Evolutionary conservation across 2,329 filamentous ascomycete genomes (phyloP).

Genomic region (Lojkania enalia): DNA sequence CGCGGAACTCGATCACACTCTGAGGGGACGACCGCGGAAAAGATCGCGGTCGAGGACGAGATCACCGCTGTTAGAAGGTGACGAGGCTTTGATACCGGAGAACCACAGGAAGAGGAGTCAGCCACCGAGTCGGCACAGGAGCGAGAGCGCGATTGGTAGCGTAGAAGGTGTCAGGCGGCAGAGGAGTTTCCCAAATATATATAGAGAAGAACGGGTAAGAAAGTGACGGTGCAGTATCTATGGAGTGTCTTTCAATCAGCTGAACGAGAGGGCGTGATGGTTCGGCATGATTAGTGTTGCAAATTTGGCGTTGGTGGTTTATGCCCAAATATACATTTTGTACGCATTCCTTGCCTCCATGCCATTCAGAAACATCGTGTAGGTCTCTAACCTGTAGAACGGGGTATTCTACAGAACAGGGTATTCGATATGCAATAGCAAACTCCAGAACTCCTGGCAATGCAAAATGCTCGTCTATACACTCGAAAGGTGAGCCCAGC

Average conservation of each 20-base stretch:
- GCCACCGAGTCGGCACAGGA: conserved; percentile 38
- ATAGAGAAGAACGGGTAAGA: conserved; percentile 20
- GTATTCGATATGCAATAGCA: too few relatives aligned
- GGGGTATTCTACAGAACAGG: too few relatives aligned
- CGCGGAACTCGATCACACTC: conserved; percentile 40
- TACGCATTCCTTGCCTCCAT: too few relatives aligned
- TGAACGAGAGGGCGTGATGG: too few relatives aligned
- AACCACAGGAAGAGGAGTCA: conserved; percentile 32
- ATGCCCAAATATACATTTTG: too few relatives aligned
- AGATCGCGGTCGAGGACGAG: conserved; percentile 27
- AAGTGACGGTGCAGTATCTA: too few relatives aligned
- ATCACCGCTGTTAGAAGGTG: conserved; percentile 28
- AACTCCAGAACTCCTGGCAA: too few relatives aligned
- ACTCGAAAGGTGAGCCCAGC: conserved; percentile 14
- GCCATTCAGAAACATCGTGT: too few relatives aligned
- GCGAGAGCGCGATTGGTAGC: conserved; percentile 19
- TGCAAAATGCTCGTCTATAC: conserved; percentile 4
- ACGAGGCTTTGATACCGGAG: conserved; percentile 7
- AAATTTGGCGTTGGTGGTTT: too few relatives aligned
- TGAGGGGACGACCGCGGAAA: conserved; percentile 36
- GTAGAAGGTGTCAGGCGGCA: conserved; percentile 40
- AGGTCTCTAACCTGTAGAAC: too few relatives aligned
- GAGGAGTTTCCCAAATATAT: conserved; percentile 43
- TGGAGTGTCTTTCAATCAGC: too few relatives aligned
- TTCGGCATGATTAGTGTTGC: too few relatives aligned